Evolutionary conservation across 75 land plant species (phyloP).

Genomic region (Sequoiadendron giganteum): DNA sequence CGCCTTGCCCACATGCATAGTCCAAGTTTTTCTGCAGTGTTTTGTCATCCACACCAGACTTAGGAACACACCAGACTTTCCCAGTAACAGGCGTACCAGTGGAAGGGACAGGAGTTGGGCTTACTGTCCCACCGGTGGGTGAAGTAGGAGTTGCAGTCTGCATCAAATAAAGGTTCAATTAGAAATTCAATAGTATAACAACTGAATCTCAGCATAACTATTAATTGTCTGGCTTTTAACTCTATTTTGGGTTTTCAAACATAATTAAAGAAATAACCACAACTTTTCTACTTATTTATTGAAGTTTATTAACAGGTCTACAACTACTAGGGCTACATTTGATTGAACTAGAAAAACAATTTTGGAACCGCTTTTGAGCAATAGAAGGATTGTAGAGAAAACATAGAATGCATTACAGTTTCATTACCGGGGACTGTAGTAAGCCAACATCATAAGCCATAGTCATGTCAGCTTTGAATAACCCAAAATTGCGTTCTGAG

Average conservation of each 20-base stretch:
- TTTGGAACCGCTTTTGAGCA: too few species aligned
- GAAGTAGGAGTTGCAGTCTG: constrained; percentile 4
- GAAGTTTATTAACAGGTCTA: not conserved
- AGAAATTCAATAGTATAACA: not conserved
- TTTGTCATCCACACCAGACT: constrained; percentile 35
- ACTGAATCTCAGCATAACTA: not conserved
- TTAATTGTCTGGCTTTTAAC: not conserved
- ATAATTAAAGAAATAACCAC: not conserved
- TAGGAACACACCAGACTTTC: constrained; percentile 60
- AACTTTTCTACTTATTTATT: not conserved
- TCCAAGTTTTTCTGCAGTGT: constrained; percentile 57
- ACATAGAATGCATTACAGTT: constrained; percentile 18
- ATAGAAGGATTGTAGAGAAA: not conserved
- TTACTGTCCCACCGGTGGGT: too few species aligned
- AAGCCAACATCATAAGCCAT: constrained; percentile 61
- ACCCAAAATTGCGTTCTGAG: constrained; percentile 77
- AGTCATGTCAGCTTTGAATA: constrained; percentile 67
- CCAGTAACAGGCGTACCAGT: constrained; percentile 7
- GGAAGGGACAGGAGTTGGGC: too few species aligned
- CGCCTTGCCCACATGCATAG: constrained; percentile 61
- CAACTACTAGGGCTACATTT: not conserved
- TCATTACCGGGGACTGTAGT: constrained; percentile 26
- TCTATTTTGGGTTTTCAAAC: not conserved
- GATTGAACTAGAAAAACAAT: not conserved
- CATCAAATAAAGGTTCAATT: not conserved